These are phyloP conservation scores for Takashimella koratensis DNA, from an alignment of 1,284 basidiomycete genomes.

Conservation along the genomic window DNA sequence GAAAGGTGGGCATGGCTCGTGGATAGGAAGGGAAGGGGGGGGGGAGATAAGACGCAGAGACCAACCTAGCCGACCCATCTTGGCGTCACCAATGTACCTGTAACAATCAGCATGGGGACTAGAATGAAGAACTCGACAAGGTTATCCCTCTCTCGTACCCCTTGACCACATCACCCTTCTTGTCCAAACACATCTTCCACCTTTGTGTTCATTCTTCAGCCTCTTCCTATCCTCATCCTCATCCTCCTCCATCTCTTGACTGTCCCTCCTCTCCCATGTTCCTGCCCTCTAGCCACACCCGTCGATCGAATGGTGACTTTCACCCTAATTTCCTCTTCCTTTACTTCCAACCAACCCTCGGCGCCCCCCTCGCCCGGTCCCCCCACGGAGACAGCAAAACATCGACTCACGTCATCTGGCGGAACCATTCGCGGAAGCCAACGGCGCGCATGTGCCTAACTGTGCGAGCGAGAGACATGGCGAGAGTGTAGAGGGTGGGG, in stretches of 20 bases:
- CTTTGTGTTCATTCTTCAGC: neutral
- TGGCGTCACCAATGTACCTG: slow-evolving; percentile 87
- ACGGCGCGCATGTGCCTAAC: slow-evolving; percentile 68
- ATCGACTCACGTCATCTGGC: slow-evolving; percentile 56
- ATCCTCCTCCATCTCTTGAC: neutral
- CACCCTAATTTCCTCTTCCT: too few relatives aligned
- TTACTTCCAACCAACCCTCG: too few relatives aligned
- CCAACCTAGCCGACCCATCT: slow-evolving; percentile 62
- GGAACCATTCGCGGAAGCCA: slow-evolving; percentile 78
- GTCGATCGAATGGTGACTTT: too few relatives aligned
- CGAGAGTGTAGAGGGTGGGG: slow-evolving; percentile 35
- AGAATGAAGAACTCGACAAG: neutral
- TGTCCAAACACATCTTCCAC: neutral
- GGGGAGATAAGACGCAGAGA: neutral
- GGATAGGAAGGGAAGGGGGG: neutral
- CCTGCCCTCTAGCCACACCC: too few relatives aligned
- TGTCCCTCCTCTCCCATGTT: too few relatives aligned
- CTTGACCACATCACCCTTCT: neutral
- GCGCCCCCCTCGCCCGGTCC: too few relatives aligned
- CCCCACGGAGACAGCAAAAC: too few relatives aligned
- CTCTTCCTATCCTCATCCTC: slow-evolving; percentile 3
- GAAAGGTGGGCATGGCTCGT: too few relatives aligned
- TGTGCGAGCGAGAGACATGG: slow-evolving; percentile 71
- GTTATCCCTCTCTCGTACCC: neutral
- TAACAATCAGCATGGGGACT: slow-evolving; percentile 43